phyloP scores from a whole-genome alignment of 257 asterid genomes.

The Parsonsia alboflavescens region DNA sequence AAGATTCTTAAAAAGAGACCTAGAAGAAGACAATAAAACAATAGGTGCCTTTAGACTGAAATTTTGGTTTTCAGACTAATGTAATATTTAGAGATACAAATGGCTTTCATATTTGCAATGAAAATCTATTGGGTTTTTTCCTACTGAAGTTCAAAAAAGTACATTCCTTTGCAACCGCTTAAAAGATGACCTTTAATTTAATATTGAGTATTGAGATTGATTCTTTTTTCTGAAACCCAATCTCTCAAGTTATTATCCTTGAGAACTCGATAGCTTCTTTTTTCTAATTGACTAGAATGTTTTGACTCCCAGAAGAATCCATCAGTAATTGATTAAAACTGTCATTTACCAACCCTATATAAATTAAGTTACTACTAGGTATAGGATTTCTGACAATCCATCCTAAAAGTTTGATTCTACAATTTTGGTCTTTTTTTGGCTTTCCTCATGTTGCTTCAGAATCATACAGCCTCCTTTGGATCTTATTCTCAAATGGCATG shows the following conservation, averaged over 20 bases:
- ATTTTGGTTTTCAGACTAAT: not conserved
- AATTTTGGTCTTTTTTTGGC: not conserved
- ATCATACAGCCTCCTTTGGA: not conserved
- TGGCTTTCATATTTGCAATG: not conserved
- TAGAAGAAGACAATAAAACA: not conserved
- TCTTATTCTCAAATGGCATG: not conserved
- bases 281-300: not conserved
- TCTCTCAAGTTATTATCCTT: not conserved
- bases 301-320: not conserved
- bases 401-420: not conserved
- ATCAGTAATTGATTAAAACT: not conserved
- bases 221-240: not conserved
- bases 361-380: not conserved
- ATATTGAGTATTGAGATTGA: not conserved
- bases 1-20: not conserved
- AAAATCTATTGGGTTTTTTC: not conserved
- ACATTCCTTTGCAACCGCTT: not conserved
- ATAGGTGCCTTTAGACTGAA: slow-evolving; percentile 1
- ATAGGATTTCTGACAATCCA: not conserved
- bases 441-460: too few relatives aligned
- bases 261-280: too few relatives aligned
- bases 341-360: not conserved
- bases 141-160: not conserved
- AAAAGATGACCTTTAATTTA: not conserved
- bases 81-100: not conserved